Percentiles rank a stretch among this genome's conserved stretches.
These are phyloP conservation scores for Nyssa sinensis DNA, from an alignment of 148 eudicot genomes.

Conservation along the genomic window DNA sequence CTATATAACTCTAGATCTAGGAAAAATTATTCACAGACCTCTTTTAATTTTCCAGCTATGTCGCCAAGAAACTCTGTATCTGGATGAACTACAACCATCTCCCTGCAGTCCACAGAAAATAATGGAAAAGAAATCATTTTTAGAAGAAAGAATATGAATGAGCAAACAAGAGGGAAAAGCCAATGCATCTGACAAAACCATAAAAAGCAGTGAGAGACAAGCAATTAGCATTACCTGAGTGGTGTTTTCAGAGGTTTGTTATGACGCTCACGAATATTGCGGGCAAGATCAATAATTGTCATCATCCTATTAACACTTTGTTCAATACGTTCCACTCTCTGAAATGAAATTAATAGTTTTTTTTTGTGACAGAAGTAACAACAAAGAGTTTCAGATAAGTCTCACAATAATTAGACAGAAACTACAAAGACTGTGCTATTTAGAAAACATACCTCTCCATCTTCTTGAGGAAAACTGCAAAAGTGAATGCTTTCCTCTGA, in stretches of 20 bases:
- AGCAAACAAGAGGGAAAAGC: too few relatives aligned
- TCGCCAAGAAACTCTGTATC: constrained; percentile 85
- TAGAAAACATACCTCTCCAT: constrained; percentile 57
- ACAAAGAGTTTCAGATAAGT: not conserved
- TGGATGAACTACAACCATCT: constrained; percentile 97
- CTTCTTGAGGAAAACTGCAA: constrained; percentile 81
- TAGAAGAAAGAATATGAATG: not conserved
- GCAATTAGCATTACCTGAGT: constrained; percentile 47
- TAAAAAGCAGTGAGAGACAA: not conserved
- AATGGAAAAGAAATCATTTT: constrained; percentile 8
- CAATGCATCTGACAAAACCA: not conserved
- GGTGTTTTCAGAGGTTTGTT: constrained; percentile 93
- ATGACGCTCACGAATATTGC: constrained; percentile 96
- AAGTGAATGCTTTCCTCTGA: constrained; percentile 88
- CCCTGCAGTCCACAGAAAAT: constrained; percentile 44
- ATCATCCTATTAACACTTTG: constrained; percentile 97
- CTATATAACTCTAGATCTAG: not conserved
- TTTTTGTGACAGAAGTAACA: not conserved
- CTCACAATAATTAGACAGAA: not conserved
- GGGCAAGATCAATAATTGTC: constrained; percentile 84
- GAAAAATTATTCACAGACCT: constrained; percentile 38
- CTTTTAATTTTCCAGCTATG: constrained; percentile 80
- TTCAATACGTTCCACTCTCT: constrained; percentile 90
- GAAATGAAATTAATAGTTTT: not conserved
- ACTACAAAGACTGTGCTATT: not conserved